These are phyloP conservation scores for Erodium maritimum DNA, from an alignment of 345 rosid species.

Conservation along the genomic window DNA sequence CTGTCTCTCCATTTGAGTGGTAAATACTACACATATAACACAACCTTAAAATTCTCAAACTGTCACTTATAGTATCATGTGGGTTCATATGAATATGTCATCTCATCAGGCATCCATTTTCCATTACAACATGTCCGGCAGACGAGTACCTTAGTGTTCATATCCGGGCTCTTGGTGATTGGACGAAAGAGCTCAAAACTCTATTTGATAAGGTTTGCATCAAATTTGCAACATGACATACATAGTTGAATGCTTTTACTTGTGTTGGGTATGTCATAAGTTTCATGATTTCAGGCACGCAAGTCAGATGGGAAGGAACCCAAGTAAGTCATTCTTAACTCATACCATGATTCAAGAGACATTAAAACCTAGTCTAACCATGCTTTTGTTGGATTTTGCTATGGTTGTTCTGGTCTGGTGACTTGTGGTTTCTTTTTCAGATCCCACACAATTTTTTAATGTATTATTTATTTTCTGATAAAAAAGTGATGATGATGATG, in stretches of 20 bases:
- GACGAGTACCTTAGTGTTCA: conserved; percentile 81
- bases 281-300: conserved; percentile 27
- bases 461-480: no score
- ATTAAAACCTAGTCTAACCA: no score
- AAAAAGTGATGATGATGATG: no score
- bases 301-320: no score
- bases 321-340: no score
- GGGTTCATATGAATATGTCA: neutral
- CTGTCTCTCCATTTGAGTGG: conserved; percentile 85
- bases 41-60: neutral
- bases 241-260: neutral
- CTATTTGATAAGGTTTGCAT: conserved; percentile 47
- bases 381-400: no score
- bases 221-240: no score
- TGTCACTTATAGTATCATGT: no score
- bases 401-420: no score
- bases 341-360: no score
- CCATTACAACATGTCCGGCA: conserved; percentile 84
- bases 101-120: conserved; percentile 66
- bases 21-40: conserved; percentile 1
- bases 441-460: no score
- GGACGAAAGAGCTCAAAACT: conserved; percentile 66
- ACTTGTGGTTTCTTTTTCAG: no score
- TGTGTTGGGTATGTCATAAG: neutral
- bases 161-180: conserved; percentile 73